Conservation (phyloP, 805 yeast species). For the Saccharomycopsis olivae region DNA sequence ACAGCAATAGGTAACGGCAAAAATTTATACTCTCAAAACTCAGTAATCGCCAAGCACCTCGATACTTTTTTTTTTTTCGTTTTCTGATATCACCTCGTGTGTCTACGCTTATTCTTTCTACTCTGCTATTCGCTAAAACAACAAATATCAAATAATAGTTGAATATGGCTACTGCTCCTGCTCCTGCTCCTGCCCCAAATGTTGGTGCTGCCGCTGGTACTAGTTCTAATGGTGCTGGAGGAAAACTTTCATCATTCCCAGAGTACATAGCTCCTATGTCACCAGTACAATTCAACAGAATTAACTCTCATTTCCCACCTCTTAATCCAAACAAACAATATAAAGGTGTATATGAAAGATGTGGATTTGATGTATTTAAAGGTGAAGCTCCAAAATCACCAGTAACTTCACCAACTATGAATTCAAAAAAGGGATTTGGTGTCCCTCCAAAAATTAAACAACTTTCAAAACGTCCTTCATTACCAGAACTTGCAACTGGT, state of each 20-base stretch:
- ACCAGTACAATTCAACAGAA: constrained; percentile 19
- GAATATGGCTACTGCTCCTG: too few relatives aligned
- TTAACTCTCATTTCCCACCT: constrained; percentile 59
- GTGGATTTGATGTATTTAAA: constrained; percentile 60
- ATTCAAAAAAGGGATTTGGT: not conserved
- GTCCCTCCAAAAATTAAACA: not conserved
- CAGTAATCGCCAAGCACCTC: too few relatives aligned
- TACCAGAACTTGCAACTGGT: constrained; percentile 1
- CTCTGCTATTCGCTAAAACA: too few relatives aligned
- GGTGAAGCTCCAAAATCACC: constrained; percentile 12
- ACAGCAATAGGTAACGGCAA: too few relatives aligned
- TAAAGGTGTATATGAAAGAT: constrained; percentile 67
- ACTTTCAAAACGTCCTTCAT: constrained; percentile 13
- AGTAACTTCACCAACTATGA: not conserved
- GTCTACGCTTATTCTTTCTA: too few relatives aligned
- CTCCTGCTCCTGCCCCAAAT: too few relatives aligned
- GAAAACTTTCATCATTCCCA: constrained; percentile 15
- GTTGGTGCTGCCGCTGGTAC: too few relatives aligned
- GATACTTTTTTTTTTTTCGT: too few relatives aligned
- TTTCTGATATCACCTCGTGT: too few relatives aligned
- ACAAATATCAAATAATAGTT: too few relatives aligned
- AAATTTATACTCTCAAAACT: too few relatives aligned
- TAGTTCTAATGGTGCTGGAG: too few relatives aligned
- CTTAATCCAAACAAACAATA: constrained; percentile 50
- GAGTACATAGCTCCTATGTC: constrained; percentile 16